These are phyloP conservation scores for Suillus brevipes DNA, from an alignment of 768 basidiomycete species.

Conservation along the genomic window DNA sequence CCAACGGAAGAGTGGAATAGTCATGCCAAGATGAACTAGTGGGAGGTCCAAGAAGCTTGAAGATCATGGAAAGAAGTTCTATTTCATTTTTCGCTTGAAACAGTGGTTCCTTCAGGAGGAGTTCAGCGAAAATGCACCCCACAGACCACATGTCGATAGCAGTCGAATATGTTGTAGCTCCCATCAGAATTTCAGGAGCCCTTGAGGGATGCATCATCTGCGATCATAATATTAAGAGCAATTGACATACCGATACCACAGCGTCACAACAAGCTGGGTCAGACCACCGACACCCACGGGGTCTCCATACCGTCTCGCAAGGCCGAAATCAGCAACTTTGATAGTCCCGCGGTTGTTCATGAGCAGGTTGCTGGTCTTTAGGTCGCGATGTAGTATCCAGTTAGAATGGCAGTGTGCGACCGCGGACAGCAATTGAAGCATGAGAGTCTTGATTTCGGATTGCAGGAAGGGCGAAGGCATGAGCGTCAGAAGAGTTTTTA, in stretches of 20 bases:
- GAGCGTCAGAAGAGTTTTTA: conserved; percentile 90
- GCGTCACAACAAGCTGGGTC: conserved; percentile 96
- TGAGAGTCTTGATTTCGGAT: conserved; percentile 96
- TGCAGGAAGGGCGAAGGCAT: conserved; percentile 98
- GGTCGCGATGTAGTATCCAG: conserved; percentile 96
- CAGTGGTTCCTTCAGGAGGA: conserved; percentile 93
- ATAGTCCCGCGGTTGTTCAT: conserved; percentile 99
- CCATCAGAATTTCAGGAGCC: conserved; percentile 93
- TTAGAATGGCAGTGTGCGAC: conserved; percentile 92
- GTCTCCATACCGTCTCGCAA: conserved; percentile 94
- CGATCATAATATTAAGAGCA: conserved; percentile 16
- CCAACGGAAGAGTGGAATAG: conserved; percentile 73
- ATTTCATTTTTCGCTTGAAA: conserved; percentile 96
- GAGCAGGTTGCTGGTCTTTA: conserved; percentile 95
- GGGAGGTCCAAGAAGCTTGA: conserved; percentile 93
- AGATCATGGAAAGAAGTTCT: conserved; percentile 91
- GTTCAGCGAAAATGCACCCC: conserved; percentile 97
- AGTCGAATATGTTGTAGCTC: conserved; percentile 91
- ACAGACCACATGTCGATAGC: conserved; percentile 99
- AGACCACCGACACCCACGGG: conserved; percentile 95
- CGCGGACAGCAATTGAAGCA: conserved; percentile 91
- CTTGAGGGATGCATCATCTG: conserved; percentile 40
- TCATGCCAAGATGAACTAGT: conserved; percentile 86
- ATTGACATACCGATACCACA: conserved; percentile 90
- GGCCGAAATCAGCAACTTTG: conserved; percentile 98